These are phyloP conservation scores for Fusarium sp. DNA, from an alignment of 2,329 filamentous ascomycete species.

Conservation along the genomic window DNA sequence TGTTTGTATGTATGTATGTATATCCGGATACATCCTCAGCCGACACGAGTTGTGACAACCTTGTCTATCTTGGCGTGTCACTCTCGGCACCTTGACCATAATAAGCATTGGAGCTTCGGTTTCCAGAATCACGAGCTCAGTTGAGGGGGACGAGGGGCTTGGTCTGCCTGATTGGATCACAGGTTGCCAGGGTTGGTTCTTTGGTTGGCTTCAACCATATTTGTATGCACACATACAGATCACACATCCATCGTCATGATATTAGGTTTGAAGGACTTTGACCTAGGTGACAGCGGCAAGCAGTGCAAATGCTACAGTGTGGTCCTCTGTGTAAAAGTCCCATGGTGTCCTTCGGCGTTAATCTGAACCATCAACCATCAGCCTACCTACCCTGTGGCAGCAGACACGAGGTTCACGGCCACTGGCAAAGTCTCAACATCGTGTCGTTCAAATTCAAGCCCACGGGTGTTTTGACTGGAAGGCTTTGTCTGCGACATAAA, in stretches of 20 bases:
- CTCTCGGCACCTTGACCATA: slow-evolving; percentile 7
- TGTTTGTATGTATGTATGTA: neutral
- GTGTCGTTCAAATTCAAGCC: neutral
- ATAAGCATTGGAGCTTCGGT: slow-evolving; percentile 13
- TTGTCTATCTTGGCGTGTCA: neutral
- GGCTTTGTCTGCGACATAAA: neutral
- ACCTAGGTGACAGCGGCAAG: neutral
- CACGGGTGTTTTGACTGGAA: neutral
- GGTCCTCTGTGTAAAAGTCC: no score
- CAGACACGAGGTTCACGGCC: neutral
- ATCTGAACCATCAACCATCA: neutral
- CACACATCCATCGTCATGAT: no score
- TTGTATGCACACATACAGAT: no score
- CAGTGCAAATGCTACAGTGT: no score
- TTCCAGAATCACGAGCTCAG: slow-evolving; percentile 11
- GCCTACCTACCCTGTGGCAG: slow-evolving; percentile 20
- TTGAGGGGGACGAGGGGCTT: slow-evolving; percentile 1
- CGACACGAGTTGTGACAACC: slow-evolving; percentile 1
- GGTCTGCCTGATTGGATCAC: slow-evolving; percentile 4
- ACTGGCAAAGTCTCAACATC: neutral
- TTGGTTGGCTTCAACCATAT: neutral
- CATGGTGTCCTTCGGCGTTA: neutral
- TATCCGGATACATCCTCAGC: neutral
- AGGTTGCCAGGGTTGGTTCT: neutral
- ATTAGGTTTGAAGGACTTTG: no score